Evolutionary conservation across 305 asterid species (phyloP).

Genomic region (Fraxinus velutina): DNA sequence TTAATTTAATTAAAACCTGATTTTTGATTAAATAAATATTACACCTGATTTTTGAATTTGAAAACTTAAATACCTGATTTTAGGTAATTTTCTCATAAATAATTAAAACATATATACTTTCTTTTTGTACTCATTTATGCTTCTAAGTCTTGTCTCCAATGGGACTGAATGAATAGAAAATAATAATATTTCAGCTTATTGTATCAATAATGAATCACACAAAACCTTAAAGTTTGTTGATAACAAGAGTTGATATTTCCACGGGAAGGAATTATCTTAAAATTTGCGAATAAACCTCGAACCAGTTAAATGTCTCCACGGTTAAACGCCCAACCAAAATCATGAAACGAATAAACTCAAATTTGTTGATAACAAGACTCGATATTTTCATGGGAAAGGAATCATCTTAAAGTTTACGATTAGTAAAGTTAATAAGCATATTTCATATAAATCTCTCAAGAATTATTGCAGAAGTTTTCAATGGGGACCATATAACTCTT

Average conservation of each 20-base stretch:
- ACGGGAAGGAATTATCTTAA: background rate
- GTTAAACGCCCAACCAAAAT: background rate
- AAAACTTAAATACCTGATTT: too few species aligned
- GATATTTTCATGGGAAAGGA: background rate
- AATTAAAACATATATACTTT: background rate
- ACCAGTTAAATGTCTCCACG: background rate
- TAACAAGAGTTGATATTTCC: background rate
- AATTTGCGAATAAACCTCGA: background rate
- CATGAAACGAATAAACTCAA: background rate
- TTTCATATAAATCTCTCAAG: constrained; percentile 1
- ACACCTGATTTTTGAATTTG: too few species aligned
- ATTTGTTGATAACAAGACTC: background rate
- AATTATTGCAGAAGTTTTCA: background rate
- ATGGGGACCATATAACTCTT: background rate
- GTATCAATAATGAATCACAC: background rate
- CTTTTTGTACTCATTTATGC: constrained; percentile 39
- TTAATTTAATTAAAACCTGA: too few species aligned
- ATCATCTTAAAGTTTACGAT: background rate
- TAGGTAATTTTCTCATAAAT: too few species aligned
- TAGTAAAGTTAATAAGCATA: constrained; percentile 15
- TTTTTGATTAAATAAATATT: too few species aligned
- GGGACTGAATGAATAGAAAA: background rate
- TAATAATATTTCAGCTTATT: constrained; percentile 13
- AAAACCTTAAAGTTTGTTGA: background rate
- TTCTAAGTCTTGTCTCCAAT: constrained; percentile 36